These are phyloP conservation scores for Datura wrightii DNA, from an alignment of 257 asterid species.

Conservation along the genomic window DNA sequence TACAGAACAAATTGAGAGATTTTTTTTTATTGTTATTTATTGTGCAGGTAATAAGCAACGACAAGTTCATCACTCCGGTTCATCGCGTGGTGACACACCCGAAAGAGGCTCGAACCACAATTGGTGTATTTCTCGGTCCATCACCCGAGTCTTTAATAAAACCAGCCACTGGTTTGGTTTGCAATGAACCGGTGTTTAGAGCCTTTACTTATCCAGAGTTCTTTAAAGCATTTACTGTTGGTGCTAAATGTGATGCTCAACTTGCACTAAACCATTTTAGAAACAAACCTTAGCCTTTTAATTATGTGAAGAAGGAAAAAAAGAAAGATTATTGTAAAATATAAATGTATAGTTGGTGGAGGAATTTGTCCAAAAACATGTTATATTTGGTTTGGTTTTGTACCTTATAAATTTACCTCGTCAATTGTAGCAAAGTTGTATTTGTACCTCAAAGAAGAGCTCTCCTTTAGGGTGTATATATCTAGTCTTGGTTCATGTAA, in stretches of 20 bases:
- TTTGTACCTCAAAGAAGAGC: not conserved
- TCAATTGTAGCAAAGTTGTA: not conserved
- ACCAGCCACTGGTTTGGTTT: constrained; percentile 2
- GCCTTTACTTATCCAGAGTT: constrained; percentile 25
- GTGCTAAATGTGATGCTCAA: constrained; percentile 14
- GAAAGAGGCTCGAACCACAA: constrained; percentile 34
- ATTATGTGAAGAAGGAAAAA: not conserved
- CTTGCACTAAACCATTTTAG: constrained; percentile 16
- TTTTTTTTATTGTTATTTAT: no score
- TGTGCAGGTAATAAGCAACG: constrained; percentile 66
- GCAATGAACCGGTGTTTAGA: not conserved
- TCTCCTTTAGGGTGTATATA: not conserved
- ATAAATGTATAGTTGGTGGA: not conserved
- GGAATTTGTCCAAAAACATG: not conserved
- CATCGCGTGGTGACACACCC: constrained; percentile 68
- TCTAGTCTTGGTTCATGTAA: not conserved
- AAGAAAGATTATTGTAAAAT: not conserved
- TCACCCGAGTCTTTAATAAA: not conserved
- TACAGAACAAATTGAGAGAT: no score
- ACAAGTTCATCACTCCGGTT: constrained; percentile 47
- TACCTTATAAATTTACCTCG: not conserved
- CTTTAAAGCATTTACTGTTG: not conserved
- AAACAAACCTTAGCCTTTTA: not conserved
- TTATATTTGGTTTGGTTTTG: not conserved
- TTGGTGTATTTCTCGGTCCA: constrained; percentile 1